A percentile compares a stretch with the other conserved stretches of the same genome.
phyloP scores from a whole-genome alignment of 257 asterid genomes.

The Buddleja alternifolia region DNA sequence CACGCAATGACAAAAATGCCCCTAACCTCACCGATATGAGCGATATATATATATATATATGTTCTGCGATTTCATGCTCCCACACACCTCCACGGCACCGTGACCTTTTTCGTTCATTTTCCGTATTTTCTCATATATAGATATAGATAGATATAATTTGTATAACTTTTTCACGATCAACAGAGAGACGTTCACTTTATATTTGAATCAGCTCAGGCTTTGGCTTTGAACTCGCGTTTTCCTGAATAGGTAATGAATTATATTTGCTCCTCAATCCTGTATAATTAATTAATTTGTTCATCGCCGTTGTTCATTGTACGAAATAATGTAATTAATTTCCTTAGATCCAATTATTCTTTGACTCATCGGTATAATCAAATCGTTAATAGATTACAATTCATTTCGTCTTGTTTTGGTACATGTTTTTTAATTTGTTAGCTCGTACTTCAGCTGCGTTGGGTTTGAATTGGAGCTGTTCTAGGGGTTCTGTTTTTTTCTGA shows the following conservation, averaged over 20 bases:
- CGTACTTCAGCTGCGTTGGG: slow-evolving; percentile 32
- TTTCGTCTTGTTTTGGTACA: slow-evolving; percentile 37
- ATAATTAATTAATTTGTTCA: slow-evolving; percentile 15
- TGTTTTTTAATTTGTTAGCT: slow-evolving; percentile 15
- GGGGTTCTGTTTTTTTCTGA: slow-evolving; percentile 21
- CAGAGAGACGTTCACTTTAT: slow-evolving; percentile 32
- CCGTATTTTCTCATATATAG: too few species aligned
- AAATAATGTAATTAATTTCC: not conserved
- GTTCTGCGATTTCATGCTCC: too few species aligned
- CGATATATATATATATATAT: too few species aligned
- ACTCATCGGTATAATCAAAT: slow-evolving; percentile 19
- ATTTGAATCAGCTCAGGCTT: slow-evolving; percentile 25
- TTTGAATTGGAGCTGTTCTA: slow-evolving; percentile 37
- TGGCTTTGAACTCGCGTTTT: not conserved
- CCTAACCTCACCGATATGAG: slow-evolving; percentile 31
- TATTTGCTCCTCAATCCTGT: slow-evolving; percentile 12
- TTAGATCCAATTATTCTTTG: not conserved
- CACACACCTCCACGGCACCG: too few species aligned
- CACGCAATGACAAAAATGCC: slow-evolving; percentile 51
- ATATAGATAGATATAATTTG: too few species aligned
- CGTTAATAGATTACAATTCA: not conserved
- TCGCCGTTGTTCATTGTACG: not conserved
- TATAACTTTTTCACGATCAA: slow-evolving; percentile 16
- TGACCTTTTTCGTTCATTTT: too few species aligned
- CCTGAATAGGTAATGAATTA: slow-evolving; percentile 33